Percentiles rank a stretch among this genome's conserved stretches.
Conservation (phyloP, 2,329 filamentous ascomycete genomes). For the Claviceps sp. region DNA sequence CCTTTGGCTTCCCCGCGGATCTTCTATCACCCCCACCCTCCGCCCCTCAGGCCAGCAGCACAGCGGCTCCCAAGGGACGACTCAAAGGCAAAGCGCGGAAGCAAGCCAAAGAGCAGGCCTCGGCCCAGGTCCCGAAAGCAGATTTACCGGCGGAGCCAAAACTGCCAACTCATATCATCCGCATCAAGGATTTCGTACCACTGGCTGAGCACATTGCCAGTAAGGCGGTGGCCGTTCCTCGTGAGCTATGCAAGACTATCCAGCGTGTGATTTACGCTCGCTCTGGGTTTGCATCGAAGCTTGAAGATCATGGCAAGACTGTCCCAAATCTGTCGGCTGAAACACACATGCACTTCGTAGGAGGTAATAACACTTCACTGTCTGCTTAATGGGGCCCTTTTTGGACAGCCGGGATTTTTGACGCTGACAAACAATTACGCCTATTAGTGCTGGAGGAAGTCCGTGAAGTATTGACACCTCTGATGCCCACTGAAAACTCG, state of each 20-base stretch:
- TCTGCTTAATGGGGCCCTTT: too few species aligned
- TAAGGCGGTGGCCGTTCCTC: slow-evolving; percentile 14
- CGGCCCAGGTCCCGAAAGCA: not conserved
- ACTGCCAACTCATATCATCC: slow-evolving; percentile 19
- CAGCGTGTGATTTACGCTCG: slow-evolving; percentile 24
- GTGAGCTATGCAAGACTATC: slow-evolving; percentile 17
- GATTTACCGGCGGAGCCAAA: not conserved
- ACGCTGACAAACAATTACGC: slow-evolving; percentile 7
- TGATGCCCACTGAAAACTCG: slow-evolving; percentile 4
- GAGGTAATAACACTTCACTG: slow-evolving; percentile 19
- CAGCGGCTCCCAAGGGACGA: not conserved
- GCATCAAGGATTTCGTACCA: slow-evolving; percentile 23
- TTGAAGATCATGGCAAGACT: slow-evolving; percentile 8
- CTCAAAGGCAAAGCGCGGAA: not conserved
- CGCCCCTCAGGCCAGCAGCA: not conserved
- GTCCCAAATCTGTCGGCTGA: slow-evolving; percentile 8
- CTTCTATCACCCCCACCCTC: slow-evolving; percentile 6
- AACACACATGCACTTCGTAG: slow-evolving; percentile 8
- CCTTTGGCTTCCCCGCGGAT: slow-evolving; percentile 17
- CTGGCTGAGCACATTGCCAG: slow-evolving; percentile 18
- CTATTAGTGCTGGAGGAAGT: slow-evolving; percentile 20
- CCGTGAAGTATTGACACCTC: slow-evolving; percentile 15
- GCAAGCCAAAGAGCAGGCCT: not conserved
- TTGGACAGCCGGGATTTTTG: not conserved
- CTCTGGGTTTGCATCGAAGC: slow-evolving; percentile 13